phyloP scores from a whole-genome alignment of 225 moss, liverwort and hornwort genomes.

The Rhytidiadelphus loreus region DNA sequence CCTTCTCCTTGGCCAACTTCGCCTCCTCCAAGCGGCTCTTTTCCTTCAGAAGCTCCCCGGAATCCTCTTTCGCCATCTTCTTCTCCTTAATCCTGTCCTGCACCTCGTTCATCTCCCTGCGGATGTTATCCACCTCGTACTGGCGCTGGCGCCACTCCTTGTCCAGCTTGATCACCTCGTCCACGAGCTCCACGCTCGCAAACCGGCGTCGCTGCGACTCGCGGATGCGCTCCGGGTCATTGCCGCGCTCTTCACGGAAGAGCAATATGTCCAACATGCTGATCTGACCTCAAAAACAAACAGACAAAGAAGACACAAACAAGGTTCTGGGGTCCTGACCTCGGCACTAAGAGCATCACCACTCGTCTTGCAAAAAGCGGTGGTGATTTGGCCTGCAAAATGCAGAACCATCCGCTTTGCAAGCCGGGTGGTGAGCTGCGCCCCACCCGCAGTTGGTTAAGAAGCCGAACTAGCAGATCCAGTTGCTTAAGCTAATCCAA shows the following conservation, averaged over 20 bases:
- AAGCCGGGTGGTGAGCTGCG: no score
- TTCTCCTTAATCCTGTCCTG: slow-evolving; percentile 56
- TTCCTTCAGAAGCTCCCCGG: slow-evolving; percentile 39
- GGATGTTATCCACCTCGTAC: slow-evolving; percentile 41
- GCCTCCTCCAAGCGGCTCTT: slow-evolving; percentile 40
- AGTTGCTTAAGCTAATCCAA: no score
- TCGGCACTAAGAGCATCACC: no score
- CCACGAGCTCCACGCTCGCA: slow-evolving; percentile 58
- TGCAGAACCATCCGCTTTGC: no score
- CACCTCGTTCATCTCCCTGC: slow-evolving; percentile 48
- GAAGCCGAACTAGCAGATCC: no score
- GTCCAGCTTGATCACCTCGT: slow-evolving; percentile 61
- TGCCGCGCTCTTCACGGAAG: slow-evolving; percentile 38
- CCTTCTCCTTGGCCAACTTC: slow-evolving; percentile 32
- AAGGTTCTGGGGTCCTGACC: no score
- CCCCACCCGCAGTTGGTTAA: no score
- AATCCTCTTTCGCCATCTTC: slow-evolving; percentile 54
- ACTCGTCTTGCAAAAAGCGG: no score
- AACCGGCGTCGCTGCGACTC: slow-evolving; percentile 61
- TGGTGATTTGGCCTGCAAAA: no score
- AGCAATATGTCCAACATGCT: slow-evolving; percentile 28
- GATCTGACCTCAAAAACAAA: neutral
- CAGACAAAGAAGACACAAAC: neutral
- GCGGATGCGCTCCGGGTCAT: slow-evolving; percentile 26
- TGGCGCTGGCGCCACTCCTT: slow-evolving; percentile 53